Evolutionary conservation across 2,329 filamentous ascomycete species (phyloP), one percentile per base, ranked within the genome.

Genomic region (Chaetomiaceae sp.): DNA sequence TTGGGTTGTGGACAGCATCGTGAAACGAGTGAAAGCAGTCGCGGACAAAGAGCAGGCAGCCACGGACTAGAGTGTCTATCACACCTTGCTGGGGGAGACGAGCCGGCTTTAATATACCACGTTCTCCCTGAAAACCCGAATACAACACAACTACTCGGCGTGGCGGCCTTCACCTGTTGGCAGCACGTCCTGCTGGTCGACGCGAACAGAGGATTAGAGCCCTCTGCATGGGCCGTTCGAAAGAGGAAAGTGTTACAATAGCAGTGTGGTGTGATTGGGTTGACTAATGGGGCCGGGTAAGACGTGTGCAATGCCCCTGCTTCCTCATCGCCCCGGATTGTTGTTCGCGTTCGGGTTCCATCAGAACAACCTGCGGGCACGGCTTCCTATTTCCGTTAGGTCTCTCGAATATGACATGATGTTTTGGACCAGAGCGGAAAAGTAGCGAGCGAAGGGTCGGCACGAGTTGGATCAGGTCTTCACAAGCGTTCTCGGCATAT

Each of bases 1-100:
- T 46, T 40, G 21, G 13, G 25, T 40, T 3, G 33, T 40, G 33
- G 49, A 40, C 9, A 34, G 25, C 49, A 51, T 51, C 5, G 48
- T 33, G 18, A 18, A 51, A 41, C 49, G 34, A 40, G 41, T 41
- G 41, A 34, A 30, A 18, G 20, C 37, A 41, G 37, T 42, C 25
- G 29, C 8, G 5, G 23, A 27, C 5, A 9, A 27, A 32, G 16
- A n/a, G 23, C 23, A n/a, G 21, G 25, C 44, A 4, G 32, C 32
- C 37, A 25, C 14, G 14, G 32, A 36, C 18, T n/a, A 10, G 14
- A 20, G 14, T 9, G 2, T 21, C 20, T 33, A 5, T 16, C 8
- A 11, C n/a, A 20, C 8, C 11, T 25, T n/a, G 11, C 23, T 41
- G 18, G 38, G n/a, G 25, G 25, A 23, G 27, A 18, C 13, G 40